These are phyloP conservation scores for Dioscorea dumetorum DNA, from an alignment of 106 monocot genomes.

Conservation along the genomic window DNA sequence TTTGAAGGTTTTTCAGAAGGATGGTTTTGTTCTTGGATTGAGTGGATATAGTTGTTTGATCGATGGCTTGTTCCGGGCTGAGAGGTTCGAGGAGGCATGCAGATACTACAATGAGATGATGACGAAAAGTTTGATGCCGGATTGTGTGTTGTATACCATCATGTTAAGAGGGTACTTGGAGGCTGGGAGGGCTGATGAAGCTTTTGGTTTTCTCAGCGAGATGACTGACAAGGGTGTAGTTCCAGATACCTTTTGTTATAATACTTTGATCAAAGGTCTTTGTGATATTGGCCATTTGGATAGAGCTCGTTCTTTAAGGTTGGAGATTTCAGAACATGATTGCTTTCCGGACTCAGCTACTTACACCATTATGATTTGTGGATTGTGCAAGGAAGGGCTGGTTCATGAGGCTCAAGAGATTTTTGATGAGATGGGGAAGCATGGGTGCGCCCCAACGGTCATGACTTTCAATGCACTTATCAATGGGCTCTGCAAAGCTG, in stretches of 20 bases:
- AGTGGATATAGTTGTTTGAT: slow-evolving; percentile 64
- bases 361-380: slow-evolving; percentile 76
- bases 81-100: slow-evolving; percentile 55
- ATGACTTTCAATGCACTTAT: slow-evolving; percentile 78
- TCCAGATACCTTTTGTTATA: slow-evolving; percentile 79
- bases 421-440: slow-evolving; percentile 73
- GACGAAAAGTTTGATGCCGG: slow-evolving; percentile 39
- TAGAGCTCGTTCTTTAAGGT: slow-evolving; percentile 40
- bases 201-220: slow-evolving; percentile 44
- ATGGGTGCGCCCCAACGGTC: slow-evolving; percentile 58
- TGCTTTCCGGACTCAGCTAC: slow-evolving; percentile 59
- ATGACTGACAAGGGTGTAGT: slow-evolving; percentile 57
- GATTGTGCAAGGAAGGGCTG: slow-evolving; percentile 69
- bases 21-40: slow-evolving; percentile 46
- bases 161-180: slow-evolving; percentile 68
- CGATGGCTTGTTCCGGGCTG: slow-evolving; percentile 47
- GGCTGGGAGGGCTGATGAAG: slow-evolving; percentile 42
- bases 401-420: slow-evolving; percentile 64
- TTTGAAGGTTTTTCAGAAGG: slow-evolving; percentile 24
- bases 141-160: slow-evolving; percentile 71
- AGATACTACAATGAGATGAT: slow-evolving; percentile 35
- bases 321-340: slow-evolving; percentile 45
- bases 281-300: slow-evolving; percentile 70
- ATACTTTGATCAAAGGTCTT: slow-evolving; percentile 75
- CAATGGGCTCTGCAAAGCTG: slow-evolving; percentile 60